Conservation (phyloP, 306 rosid species). For the Psophocarpus tetragonolobus region DNA sequence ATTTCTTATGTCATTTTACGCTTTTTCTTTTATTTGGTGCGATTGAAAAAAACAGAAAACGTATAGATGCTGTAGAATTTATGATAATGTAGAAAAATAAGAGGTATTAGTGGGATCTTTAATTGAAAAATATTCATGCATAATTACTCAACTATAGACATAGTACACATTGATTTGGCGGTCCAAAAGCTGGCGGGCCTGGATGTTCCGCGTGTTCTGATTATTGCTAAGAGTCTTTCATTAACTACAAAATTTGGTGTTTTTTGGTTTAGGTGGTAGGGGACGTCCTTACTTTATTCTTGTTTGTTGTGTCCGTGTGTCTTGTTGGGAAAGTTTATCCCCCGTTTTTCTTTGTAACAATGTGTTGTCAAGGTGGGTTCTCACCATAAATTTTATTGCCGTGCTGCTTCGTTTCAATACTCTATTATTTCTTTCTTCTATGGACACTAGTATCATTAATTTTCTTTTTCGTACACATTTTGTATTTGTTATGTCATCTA, state of each 20-base stretch:
- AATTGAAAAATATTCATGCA: no score
- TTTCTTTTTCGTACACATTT: background rate
- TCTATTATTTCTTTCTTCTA: background rate
- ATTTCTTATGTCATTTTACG: background rate
- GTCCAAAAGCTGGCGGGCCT: slow-evolving; percentile 17
- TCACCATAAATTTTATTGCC: slow-evolving; percentile 12
- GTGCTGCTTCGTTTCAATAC: slow-evolving; percentile 15
- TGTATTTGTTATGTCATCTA: background rate
- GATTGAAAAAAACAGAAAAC: no score
- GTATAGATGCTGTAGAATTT: no score
- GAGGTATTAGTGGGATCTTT: no score
- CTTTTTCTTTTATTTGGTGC: background rate
- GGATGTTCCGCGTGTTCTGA: background rate
- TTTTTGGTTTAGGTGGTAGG: background rate
- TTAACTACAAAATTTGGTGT: background rate
- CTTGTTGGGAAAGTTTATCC: slow-evolving; percentile 2
- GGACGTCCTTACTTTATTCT: background rate
- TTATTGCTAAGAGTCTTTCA: background rate
- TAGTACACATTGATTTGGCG: slow-evolving; percentile 9
- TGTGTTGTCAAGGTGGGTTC: slow-evolving; percentile 30
- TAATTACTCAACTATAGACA: no score
- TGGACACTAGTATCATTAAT: background rate
- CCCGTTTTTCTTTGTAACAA: background rate
- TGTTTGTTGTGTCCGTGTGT: slow-evolving; percentile 15
- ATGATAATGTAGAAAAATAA: no score